Percentiles rank a stretch among this genome's conserved stretches.
Conservation (phyloP, 495 filamentous ascomycete genomes). For the Penicillium mononematosum region DNA sequence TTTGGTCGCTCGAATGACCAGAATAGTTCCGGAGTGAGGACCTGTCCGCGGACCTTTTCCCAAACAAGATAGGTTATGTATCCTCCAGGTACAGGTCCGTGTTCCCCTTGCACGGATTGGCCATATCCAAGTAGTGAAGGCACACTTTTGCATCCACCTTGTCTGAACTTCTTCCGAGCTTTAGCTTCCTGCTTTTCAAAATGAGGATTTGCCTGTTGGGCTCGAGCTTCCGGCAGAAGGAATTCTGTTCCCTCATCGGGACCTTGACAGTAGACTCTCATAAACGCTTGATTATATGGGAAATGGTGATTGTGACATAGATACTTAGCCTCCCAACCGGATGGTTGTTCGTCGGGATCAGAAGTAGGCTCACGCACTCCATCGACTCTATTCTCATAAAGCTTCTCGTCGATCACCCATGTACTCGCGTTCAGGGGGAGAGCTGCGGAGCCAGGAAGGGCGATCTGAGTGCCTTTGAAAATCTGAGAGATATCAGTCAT, state of each 20-base stretch:
- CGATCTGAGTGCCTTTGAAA: constrained; percentile 6
- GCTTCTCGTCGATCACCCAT: constrained; percentile 8
- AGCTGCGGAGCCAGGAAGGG: constrained; percentile 7
- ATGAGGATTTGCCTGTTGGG: constrained; percentile 5
- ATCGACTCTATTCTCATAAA: constrained; percentile 10
- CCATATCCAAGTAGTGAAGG: constrained; percentile 9
- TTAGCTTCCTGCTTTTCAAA: constrained; percentile 2
- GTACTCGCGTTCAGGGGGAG: constrained; percentile 4
- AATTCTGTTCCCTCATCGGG: constrained; percentile 6
- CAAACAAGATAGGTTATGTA: constrained; percentile 10
- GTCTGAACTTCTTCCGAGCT: constrained; percentile 2
- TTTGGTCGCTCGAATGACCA: constrained; percentile 5
- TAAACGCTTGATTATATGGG: constrained; percentile 1
- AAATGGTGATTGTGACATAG: constrained; percentile 1
- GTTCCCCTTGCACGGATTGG: constrained; percentile 6
- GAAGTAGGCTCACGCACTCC: constrained; percentile 6
- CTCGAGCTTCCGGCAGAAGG: constrained; percentile 2
- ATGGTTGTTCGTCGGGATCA: constrained; percentile 4
- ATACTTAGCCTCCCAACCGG: constrained; percentile 5
- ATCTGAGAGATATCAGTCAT: constrained; percentile 8
- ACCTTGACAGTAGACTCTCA: constrained; percentile 7
- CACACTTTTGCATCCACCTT: constrained; percentile 9
- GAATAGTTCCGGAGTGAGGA: constrained; percentile 2
- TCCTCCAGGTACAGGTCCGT: constrained; percentile 9
- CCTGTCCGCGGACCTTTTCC: constrained; percentile 4